Evolutionary conservation across 2,329 filamentous ascomycete genomes (phyloP).

Genomic region (Ceratocystis colombiana): DNA sequence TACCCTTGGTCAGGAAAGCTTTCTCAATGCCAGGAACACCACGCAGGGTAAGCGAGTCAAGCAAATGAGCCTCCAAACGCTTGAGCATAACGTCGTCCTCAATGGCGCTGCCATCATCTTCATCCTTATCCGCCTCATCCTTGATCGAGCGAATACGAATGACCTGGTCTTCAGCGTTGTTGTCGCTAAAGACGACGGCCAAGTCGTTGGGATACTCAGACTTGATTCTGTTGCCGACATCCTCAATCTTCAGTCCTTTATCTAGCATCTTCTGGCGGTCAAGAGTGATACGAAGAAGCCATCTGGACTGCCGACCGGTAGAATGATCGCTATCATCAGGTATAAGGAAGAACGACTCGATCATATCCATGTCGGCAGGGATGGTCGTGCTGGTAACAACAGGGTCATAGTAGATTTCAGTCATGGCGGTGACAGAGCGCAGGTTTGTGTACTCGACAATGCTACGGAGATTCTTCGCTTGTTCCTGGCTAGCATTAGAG

Average conservation of each 20-base stretch:
- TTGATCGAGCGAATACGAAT: slow-evolving; percentile 80
- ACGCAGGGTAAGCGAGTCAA: slow-evolving; percentile 82
- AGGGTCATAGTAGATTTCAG: slow-evolving; percentile 96
- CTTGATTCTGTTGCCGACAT: slow-evolving; percentile 84
- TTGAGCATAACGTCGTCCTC: slow-evolving; percentile 91
- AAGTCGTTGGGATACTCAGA: slow-evolving; percentile 75
- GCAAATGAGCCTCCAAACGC: slow-evolving; percentile 78
- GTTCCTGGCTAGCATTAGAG: slow-evolving; percentile 57
- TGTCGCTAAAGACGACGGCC: slow-evolving; percentile 92
- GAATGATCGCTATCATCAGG: slow-evolving; percentile 67
- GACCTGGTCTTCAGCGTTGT: slow-evolving; percentile 91
- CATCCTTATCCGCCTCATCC: slow-evolving; percentile 60
- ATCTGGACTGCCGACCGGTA: slow-evolving; percentile 72
- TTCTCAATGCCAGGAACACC: slow-evolving; percentile 81
- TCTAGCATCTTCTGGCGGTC: slow-evolving; percentile 92
- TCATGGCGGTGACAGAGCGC: slow-evolving; percentile 78
- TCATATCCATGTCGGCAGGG: slow-evolving; percentile 62
- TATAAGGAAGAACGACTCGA: slow-evolving; percentile 50
- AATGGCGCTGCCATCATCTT: slow-evolving; percentile 58
- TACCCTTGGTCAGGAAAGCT: slow-evolving; percentile 83
- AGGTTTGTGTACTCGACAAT: slow-evolving; percentile 90
- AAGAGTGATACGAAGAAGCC: slow-evolving; percentile 86
- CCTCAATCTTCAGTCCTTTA: slow-evolving; percentile 81
- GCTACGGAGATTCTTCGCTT: slow-evolving; percentile 76
- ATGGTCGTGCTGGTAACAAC: slow-evolving; percentile 79